A percentile compares a stretch with the other conserved stretches of the same genome.
phyloP scores from a whole-genome alignment of 805 yeast species.

The Metschnikowia peoriensis region DNA sequence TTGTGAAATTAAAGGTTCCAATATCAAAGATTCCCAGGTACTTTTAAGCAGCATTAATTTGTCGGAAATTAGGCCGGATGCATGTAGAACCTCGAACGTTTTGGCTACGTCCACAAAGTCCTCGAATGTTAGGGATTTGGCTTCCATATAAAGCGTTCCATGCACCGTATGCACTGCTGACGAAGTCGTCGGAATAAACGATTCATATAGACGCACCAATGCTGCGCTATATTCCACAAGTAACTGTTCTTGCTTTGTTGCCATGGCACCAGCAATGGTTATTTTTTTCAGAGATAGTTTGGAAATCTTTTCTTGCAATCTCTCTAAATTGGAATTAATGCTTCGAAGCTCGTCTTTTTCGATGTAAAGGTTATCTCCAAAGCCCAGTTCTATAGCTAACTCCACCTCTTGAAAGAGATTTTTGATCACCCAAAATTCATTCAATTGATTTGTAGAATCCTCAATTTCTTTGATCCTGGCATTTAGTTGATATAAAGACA shows the following conservation, averaged over 20 bases:
- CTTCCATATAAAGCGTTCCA: not conserved
- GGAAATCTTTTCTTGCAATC: constrained; percentile 16
- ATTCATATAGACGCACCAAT: constrained; percentile 6
- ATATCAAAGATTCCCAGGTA: constrained; percentile 14
- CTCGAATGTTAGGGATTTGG: not conserved
- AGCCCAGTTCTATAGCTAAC: constrained; percentile 14
- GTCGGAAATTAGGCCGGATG: constrained; percentile 7
- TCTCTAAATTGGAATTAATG: constrained; percentile 19
- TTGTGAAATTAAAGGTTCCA: constrained; percentile 14
- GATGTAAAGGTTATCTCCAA: constrained; percentile 4
- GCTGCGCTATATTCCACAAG: constrained; percentile 1
- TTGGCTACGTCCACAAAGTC: constrained; percentile 5
- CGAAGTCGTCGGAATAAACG: constrained; percentile 7
- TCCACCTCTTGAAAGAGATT: constrained; percentile 26
- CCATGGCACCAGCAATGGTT: constrained; percentile 8
- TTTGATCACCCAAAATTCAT: constrained; percentile 28
- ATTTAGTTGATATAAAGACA: constrained; percentile 15
- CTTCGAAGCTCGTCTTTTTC: constrained; percentile 22
- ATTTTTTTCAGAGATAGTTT: constrained; percentile 14
- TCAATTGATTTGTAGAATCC: constrained; percentile 17
- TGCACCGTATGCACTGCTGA: constrained; percentile 1
- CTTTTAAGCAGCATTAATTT: constrained; percentile 4
- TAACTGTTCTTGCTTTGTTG: constrained; percentile 2
- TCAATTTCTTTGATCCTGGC: constrained; percentile 15
- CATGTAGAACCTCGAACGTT: constrained; percentile 12